Base-by-base conservation (phyloP, 2,329 filamentous ascomycete genomes). In the Arthrobotrys conoides region DNA sequence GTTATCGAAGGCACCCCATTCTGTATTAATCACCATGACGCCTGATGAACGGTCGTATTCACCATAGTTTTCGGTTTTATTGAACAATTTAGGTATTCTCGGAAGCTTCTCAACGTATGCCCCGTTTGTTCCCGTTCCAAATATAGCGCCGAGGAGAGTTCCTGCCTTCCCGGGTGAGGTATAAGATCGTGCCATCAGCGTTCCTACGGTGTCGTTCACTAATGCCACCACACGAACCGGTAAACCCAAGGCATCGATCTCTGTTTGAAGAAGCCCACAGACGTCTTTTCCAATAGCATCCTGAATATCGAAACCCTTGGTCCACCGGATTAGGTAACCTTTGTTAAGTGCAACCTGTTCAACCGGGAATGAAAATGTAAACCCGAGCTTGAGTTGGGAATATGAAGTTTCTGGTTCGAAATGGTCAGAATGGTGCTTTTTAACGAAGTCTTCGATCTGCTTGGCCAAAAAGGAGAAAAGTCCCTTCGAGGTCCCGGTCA, bases 1-100 rank as follows among this genome's bases (percentile, higher is more conserved):
- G 86, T 98, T 98, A 86, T 99, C 96, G 83, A 99, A 99, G 72
- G 93, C 97, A 80, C 96, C 96, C 96, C 96, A 99, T 86, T 99
- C 96, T 0, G 93, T 95, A 86, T 99, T 99, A 86, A 99, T 89
- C 75, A 99, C 93, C 96, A 99, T 99, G 82, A 96, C 90, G 66
- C 94, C 94, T 0, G 94, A 96, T 8, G 90, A 90, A 61, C 87
- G 87, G 85, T 97, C 93, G 82, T 92, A 96, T 18, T 80, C 90
- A 90, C 49, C 85, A 84, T 38, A 84, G 83, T 48, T 86, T 82
- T 53, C 84, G 84, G 1, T 83, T 82, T 71, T 92, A 86, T 16
- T 89, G 86, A 51, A 84, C 81, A 55, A 86, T 85, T 98, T 99
- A 83, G 90, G 93, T 83, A 98, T 89, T 81, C 93, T 94, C 82